Evolutionary conservation across 1,284 basidiomycete species (phyloP).

Genomic region (Gymnopus androsaceus): DNA sequence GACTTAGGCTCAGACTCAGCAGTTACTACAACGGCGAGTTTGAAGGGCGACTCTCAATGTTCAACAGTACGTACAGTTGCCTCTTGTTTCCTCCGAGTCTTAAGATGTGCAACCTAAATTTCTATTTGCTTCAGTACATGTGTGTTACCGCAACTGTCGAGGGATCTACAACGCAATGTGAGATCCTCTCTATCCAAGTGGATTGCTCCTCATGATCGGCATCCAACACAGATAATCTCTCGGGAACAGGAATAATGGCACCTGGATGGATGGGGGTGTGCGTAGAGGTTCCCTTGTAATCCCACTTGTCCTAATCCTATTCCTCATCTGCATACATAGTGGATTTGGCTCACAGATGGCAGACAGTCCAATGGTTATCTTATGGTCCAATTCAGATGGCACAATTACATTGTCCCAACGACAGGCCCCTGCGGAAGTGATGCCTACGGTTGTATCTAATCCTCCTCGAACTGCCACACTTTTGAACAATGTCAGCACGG

Average conservation of each 20-base stretch:
- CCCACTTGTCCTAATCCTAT: neutral
- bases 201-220: neutral
- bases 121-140: slow-evolving; percentile 32
- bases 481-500: slow-evolving; percentile 36
- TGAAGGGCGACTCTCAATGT: neutral
- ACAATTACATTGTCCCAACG: slow-evolving; percentile 63
- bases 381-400: slow-evolving; percentile 61
- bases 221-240: slow-evolving; percentile 51
- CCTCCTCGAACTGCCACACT: slow-evolving; percentile 50
- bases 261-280: slow-evolving; percentile 62
- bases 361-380: slow-evolving; percentile 60
- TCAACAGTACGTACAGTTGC: neutral
- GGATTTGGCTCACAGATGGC: slow-evolving; percentile 58
- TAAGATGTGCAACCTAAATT: no score
- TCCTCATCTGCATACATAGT: slow-evolving; percentile 29
- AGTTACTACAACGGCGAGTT: neutral
- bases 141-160: slow-evolving; percentile 47
- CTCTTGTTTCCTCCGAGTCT: neutral
- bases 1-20: no score
- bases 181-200: slow-evolving; percentile 12
- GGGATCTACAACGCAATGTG: slow-evolving; percentile 46
- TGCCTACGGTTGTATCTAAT: slow-evolving; percentile 51
- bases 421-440: slow-evolving; percentile 40
- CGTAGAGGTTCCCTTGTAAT: slow-evolving; percentile 16
- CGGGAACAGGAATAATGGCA: slow-evolving; percentile 34